Evolutionary conservation across 1,284 basidiomycete genomes (phyloP), one percentile per base, ranked within the genome.

Genomic region (Apiotrichum domesticum): DNA sequence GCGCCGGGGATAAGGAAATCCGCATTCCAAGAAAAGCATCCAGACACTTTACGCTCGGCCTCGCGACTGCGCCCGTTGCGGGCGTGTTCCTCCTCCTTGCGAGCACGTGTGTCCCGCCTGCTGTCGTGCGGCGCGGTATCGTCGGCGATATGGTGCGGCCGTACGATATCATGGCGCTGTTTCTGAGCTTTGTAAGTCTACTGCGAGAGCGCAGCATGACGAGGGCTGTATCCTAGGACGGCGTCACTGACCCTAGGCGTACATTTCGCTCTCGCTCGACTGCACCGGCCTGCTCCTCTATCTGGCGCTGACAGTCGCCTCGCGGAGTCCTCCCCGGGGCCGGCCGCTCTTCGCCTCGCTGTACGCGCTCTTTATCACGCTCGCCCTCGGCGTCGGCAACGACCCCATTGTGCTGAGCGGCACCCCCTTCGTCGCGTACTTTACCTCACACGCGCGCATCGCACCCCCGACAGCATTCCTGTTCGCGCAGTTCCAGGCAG

Each of bases 231-330:
- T 21, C 21, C 21, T 21, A 21, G 21, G 21, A 21, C 21, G 21
- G 21, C 21, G 21, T 21, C 21, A 21, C 47, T 49, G 21, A 49
- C 47, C 4, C 47, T 56, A 83, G 81, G 93, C 93, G 0, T 98
- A 98, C 77, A 88, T 98, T 78, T 86, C 94, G 3, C 87, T 97
- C 51, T 91, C 91, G 0, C 82, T 98, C 41, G 94, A 98, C 69
- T 63, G 63, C 10, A 93, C 91, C 0, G 94, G 95, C 2, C 79
- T 95, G 10, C 81, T 98, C 4, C 85, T 88, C 46, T 88, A 87
- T 48, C 84, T 93, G 2, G 93, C 94, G 0, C 91, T 90, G 73
- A 87, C 84, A 81, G 90, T 96, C 59, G 87, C 87, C 57, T 84
- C 85, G 59, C 85, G 82, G 69, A 85, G 89, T 13, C 87, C 88